Evolutionary conservation across 305 asterid genomes (phyloP).

Genomic region (Fraxinus dipetala): DNA sequence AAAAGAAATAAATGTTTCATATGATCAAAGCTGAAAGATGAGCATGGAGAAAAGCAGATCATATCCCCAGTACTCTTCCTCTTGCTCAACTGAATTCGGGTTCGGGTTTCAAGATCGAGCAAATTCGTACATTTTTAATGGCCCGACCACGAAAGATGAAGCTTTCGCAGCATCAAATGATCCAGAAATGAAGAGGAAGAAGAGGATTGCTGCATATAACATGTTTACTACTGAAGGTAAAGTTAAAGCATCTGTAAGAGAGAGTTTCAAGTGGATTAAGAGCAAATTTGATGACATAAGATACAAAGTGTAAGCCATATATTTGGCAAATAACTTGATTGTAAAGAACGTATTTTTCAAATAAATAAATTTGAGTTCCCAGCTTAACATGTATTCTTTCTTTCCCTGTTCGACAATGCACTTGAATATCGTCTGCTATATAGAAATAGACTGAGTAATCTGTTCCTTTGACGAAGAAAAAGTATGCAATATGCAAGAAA

Average conservation of each 20-base stretch:
- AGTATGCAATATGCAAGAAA: background rate
- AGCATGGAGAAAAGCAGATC: slow-evolving; percentile 77
- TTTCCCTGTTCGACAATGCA: background rate
- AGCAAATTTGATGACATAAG: slow-evolving; percentile 53
- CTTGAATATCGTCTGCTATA: background rate
- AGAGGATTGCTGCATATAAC: slow-evolving; percentile 69
- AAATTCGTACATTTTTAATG: slow-evolving; percentile 56
- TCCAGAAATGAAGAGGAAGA: slow-evolving; percentile 76
- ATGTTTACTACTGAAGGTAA: slow-evolving; percentile 67
- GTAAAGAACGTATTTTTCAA: background rate
- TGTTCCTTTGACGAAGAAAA: background rate
- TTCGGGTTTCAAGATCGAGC: slow-evolving; percentile 23
- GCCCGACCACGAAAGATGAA: slow-evolving; percentile 42
- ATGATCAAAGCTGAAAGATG: background rate
- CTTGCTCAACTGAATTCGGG: slow-evolving; percentile 34
- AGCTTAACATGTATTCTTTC: background rate
- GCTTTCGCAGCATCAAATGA: slow-evolving; percentile 41
- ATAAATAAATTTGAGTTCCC: background rate
- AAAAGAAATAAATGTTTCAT: slow-evolving; percentile 4
- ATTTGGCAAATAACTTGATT: background rate
- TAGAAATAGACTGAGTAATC: background rate
- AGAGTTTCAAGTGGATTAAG: slow-evolving; percentile 82
- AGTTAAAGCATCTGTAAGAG: slow-evolving; percentile 64
- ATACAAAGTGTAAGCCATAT: slow-evolving; percentile 29
- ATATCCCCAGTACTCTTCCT: slow-evolving; percentile 52